Base-by-base conservation (phyloP, 345 rosid genomes). In the Physaria fendleri region DNA sequence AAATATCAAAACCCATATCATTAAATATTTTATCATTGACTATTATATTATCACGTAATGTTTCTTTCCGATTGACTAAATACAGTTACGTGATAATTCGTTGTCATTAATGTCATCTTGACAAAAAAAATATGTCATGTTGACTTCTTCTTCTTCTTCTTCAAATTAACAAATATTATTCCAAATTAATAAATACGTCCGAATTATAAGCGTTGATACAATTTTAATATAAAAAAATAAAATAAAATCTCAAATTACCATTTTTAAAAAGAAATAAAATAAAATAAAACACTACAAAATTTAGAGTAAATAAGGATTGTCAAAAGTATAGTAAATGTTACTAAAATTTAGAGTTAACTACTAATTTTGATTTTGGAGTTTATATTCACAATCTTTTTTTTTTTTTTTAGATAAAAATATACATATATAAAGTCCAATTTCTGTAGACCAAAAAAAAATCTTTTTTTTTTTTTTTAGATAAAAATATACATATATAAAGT, bases 131-230 rank as follows among this genome's bases (percentile, higher is more conserved):
- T n/a, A n/a, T 42, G 61, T 51, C 47, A 44, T 6, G 37, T 59
- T 68, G 61, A 68, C 61, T 16, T 25, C 25, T 59, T 67, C 71
- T 41, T 10, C 18, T n/a, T n/a, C n/a, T n/a, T n/a, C 16, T 27
- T 32, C 39, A 30, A 43, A 5, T 41, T 40, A 27, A 42, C 34
- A 4, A 5, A 6, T 16, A 22, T 24, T 18, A 7, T 56, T 28
- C 11, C 16, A 0, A 30, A 41, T 8, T 8, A 18, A 29, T 59
- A 14, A 22, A 33, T 23, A 46, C 44, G 16, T 33, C 23, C 39
- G 8, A 15, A 11, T 57, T 41, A 11, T 57, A 28, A 51, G 30
- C n/a, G 28, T 2, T 18, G 56, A 27, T 35, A 38, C 38, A 35
- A 27, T 10, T 5, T 47, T 23, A 47, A 28, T 9, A 12, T 51